Conservation (phyloP, 2,329 filamentous ascomycete genomes). For the Sarocladium kiliense region DNA sequence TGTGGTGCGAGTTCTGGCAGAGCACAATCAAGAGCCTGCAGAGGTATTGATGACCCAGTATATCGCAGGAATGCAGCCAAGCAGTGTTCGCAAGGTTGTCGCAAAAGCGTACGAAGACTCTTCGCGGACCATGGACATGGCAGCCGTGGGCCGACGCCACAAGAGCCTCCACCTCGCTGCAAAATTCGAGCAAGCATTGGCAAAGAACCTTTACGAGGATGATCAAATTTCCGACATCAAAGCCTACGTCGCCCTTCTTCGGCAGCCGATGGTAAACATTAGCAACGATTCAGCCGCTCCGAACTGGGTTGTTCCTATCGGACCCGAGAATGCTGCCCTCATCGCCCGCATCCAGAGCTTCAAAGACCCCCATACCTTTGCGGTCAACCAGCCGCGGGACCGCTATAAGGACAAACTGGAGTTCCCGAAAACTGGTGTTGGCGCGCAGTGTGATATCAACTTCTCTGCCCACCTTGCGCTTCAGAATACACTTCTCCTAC, state of each 20-base stretch:
- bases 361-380: conserved; percentile 43
- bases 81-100: conserved; percentile 39
- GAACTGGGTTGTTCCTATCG: conserved; percentile 28
- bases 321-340: conserved; percentile 24
- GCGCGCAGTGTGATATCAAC: conserved; percentile 90
- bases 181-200: conserved; percentile 50
- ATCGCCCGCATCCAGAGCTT: conserved; percentile 40
- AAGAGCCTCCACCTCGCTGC: conserved; percentile 50
- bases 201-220: conserved; percentile 39
- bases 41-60: conserved; percentile 36
- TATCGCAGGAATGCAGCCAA: conserved; percentile 45
- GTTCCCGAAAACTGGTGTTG: conserved; percentile 69
- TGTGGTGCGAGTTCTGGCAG: conserved; percentile 16
- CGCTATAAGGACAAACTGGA: conserved; percentile 60
- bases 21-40: background rate
- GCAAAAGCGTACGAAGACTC: conserved; percentile 13
- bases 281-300: background rate
- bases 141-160: conserved; percentile 42
- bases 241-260: conserved; percentile 47
- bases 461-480: conserved; percentile 80
- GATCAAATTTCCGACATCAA: conserved; percentile 30
- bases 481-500: conserved; percentile 76
- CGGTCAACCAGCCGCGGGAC: conserved; percentile 47
- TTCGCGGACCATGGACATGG: conserved; percentile 23
- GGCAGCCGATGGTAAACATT: conserved; percentile 19